Percentiles rank a stretch among this genome's conserved stretches.
Evolutionary conservation across 2,329 filamentous ascomycete species (phyloP).

Genomic region (Chrysoporthe cubensis): DNA sequence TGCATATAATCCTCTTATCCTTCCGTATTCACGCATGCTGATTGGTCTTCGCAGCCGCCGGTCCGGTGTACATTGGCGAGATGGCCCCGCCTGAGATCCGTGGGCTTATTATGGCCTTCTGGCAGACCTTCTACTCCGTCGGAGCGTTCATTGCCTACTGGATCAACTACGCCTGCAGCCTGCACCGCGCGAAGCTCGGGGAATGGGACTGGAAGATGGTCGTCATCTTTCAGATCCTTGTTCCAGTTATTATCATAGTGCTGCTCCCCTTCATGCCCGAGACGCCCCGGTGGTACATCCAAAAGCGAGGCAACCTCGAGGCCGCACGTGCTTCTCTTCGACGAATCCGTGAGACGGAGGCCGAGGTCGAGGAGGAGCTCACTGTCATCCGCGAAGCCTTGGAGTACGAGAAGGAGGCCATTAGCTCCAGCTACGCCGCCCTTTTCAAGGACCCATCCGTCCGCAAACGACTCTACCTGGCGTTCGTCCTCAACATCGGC

Average conservation of each 20-base stretch:
- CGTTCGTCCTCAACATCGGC: conserved; percentile 69
- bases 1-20: not conserved
- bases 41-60: conserved; percentile 52
- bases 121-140: conserved; percentile 70
- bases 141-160: conserved; percentile 67
- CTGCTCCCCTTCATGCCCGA: conserved; percentile 70
- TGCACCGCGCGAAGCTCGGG: conserved; percentile 59
- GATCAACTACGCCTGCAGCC: conserved; percentile 67
- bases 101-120: conserved; percentile 70
- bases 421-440: conserved; percentile 64
- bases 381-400: conserved; percentile 68
- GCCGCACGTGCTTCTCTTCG: conserved; percentile 61
- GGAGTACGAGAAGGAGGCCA: conserved; percentile 72
- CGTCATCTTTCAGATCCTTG: conserved; percentile 73
- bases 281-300: conserved; percentile 70
- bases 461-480: conserved; percentile 67
- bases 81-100: conserved; percentile 66
- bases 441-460: conserved; percentile 73
- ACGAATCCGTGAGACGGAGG: conserved; percentile 65
- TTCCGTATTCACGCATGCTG: not conserved
- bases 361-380: conserved; percentile 70
- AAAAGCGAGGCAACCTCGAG: conserved; percentile 62
- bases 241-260: conserved; percentile 64
- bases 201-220: conserved; percentile 77
- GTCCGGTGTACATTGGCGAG: conserved; percentile 73